Evolutionary conservation across 768 basidiomycete species (phyloP), one percentile per base, ranked within the genome.

Genomic region (button mushroom (Agaricus bisporus)): DNA sequence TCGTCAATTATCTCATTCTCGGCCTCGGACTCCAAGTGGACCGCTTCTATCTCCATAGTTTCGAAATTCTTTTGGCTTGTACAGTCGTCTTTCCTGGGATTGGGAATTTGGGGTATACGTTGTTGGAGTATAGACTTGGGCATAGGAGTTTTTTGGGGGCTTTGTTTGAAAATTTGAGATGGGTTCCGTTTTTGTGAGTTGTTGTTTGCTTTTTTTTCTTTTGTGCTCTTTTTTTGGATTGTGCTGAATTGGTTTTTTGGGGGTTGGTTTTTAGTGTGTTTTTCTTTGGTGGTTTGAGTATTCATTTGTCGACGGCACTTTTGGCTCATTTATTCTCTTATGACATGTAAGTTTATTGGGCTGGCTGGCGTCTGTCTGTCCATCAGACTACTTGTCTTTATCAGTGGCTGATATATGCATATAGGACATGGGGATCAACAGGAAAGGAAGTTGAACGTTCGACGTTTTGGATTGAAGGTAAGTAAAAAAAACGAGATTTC

Each of bases 391-490:
- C 5, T n/a, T 5, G 18, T 29, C 14, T 29, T 14, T 17, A 35
- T 32, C 28, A 25, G 17, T 48, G 28, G 17, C 29, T 32, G 15
- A 48, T 48, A 44, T 5, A 29, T 22, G 7, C 9, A 22, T 36
- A 45, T 46, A 78, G 76, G 77, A 78, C 77, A 32, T 79, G 78
- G 78, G 77, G 78, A 26, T 78, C 77, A 26, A 79, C 78, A 1
- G 76, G 71, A 60, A 93, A 95, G 68, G 89, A 91, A 69, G 89
- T 94, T 48, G 86, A 92, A 63, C 77, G 81, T 26, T 89, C 87
- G 1, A 91, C 91, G 54, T 92, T 95, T 74, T 92, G 88, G 81
- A 82, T 90, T 58, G 91, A 95, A 70, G 71, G 73, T 68, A 48
- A 52, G 60, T 55, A 41, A 17, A 8, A 5, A 29, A 32, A 32